Evolutionary conservation across 2,329 filamentous ascomycete genomes (phyloP).

Genomic region (Tolypocladium sp.): DNA sequence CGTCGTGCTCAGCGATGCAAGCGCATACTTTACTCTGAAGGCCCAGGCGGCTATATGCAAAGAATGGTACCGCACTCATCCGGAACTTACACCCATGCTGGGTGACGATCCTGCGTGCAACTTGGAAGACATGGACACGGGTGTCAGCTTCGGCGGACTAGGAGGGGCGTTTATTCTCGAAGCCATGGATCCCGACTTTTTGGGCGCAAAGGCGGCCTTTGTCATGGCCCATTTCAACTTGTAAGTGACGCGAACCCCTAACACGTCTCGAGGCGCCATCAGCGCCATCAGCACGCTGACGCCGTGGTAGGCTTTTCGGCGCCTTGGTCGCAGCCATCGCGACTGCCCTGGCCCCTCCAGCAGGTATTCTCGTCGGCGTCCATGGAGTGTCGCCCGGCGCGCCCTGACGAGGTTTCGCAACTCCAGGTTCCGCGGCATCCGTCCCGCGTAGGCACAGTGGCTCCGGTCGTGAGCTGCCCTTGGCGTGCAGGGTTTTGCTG

Average conservation of each 20-base stretch:
- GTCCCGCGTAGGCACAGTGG: not conserved
- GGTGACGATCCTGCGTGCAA: not conserved
- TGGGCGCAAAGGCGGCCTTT: slow-evolving; percentile 2
- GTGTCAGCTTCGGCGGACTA: not conserved
- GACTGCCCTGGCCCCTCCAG: slow-evolving; percentile 6
- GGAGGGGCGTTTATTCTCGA: not conserved
- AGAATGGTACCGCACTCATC: not conserved
- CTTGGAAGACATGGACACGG: not conserved
- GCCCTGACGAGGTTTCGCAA: not conserved
- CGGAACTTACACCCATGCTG: not conserved
- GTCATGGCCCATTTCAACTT: slow-evolving; percentile 11
- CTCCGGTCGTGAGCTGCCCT: not conserved
- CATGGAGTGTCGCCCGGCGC: not conserved
- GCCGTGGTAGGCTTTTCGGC: slow-evolving; percentile 9
- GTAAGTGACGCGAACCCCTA: slow-evolving; percentile 9
- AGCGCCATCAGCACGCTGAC: slow-evolving; percentile 4
- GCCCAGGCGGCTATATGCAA: not conserved
- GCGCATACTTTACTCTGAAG: not conserved
- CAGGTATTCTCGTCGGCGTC: not conserved
- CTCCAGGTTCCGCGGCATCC: not conserved
- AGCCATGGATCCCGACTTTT: not conserved
- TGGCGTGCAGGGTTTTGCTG: not conserved
- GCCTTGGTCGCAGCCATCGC: slow-evolving; percentile 9
- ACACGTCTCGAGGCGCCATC: not conserved
- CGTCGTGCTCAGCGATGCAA: not conserved